Base-by-base conservation (phyloP, 441 rosid species). In the Mallotus japonicus region DNA sequence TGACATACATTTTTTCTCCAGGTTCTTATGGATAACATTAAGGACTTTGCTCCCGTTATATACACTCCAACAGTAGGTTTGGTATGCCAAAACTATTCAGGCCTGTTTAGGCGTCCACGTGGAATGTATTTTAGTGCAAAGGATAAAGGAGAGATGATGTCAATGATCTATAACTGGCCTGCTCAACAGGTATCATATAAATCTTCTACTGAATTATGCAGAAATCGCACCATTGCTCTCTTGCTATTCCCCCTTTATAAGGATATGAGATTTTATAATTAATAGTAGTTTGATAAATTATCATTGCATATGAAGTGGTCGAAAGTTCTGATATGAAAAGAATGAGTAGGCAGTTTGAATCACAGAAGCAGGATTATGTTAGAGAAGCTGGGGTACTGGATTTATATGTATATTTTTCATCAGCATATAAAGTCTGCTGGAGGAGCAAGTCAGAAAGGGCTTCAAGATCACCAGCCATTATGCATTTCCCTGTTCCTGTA, bases 141-240 rank as follows among this genome's bases (percentile, higher is more conserved):
- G 86, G 99, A 95, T 82, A 95, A 91, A 77, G 99, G 99, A 79
- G 98, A 95, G 84, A 95, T 95, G 99, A 91, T 92, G 98, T 92
- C 99, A 42, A 95, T 95, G 99, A 92, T 95, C 53, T 95, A 95
- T 73, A 95, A 95, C 71, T 95, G 99, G 99, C 99, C 99, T 72
- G 84, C 91, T 77, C 81, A 86, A 1, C 77, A 87, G 94, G 97
- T 89, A 83, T 68, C 16, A 19, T 79, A 16, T 24, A 28, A 73
- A 65, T 75, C 58, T 66, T 67, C 42, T 46, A 60, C n/a, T 37
- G 40, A 71, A 58, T 66, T 58, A 54, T 34, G 54, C 32, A 40
- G 49, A 44, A 44, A 10, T 13, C n/a, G 40, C 28, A n/a, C 6
- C 37, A 19, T 57, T 46, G 46, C 54, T 57, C 75, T 56, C 56